Base-by-base conservation (phyloP, 2,329 filamentous ascomycete species). In the Cercospora janseana region DNA sequence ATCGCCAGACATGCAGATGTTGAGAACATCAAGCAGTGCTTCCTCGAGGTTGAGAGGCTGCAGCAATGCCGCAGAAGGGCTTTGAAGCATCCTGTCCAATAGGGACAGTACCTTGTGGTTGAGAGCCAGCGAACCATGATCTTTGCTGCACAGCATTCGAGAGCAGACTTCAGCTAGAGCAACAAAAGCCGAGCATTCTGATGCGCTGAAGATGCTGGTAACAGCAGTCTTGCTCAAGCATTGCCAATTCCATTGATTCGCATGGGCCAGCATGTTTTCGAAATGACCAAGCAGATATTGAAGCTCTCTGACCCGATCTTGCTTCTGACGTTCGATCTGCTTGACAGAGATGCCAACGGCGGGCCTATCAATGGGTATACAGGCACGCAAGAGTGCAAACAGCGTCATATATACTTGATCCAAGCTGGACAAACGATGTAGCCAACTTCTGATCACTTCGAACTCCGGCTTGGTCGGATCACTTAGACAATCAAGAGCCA, bases 371-470 rank as follows among this genome's bases (percentile, higher is more conserved):
- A 35, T 20, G 9, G 24, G 21, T 4, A 24, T 15, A 29, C 37
- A 42, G 7, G 15, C 20, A 9, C 49, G 27, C 43, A 61, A 20
- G 5, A 51, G 32, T 27, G 35, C 38, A 46, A 64, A 55, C 31
- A 67, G 43, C 12, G 74, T 59, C 32, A 70, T 64, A 43, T 72
- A 69, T 5, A 78, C 70, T 61, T 70, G 75, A 46, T 76, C 73
- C 23, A 82, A 69, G 31, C 73, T 79, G 10, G 77, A 70, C 7
- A 79, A 63, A 46, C 72, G 83, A 60, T 87, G 85, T 3, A 97
- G 75, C 91, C 92, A 96, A 41, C 80, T 83, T 60, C 85, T 86
- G 29, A 88, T 82, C 20, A 86, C 85, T 69, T 89, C 85, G 55
- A 85, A 88, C 10, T 86, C 73, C 60, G 91, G 87, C 2, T 83